A percentile compares a stretch with the other conserved stretches of the same genome.
Evolutionary conservation across 1,284 basidiomycete species (phyloP).

Genomic region (Anthracocystis setariae): DNA sequence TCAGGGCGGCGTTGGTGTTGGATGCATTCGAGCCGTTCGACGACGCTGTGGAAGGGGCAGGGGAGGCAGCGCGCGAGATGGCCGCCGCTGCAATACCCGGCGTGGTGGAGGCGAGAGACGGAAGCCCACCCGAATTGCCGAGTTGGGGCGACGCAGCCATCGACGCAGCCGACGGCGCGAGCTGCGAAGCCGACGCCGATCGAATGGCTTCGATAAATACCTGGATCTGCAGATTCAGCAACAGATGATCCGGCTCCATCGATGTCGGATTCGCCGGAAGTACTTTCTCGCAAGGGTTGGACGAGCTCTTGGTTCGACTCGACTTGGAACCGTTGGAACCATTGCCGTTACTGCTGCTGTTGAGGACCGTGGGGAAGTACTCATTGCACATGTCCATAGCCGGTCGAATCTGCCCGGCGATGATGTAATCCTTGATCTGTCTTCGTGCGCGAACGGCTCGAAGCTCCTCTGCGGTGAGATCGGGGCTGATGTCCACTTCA

Average conservation of each 20-base stretch:
- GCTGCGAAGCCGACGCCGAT: conserved; percentile 67
- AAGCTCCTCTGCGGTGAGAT: conserved; percentile 39
- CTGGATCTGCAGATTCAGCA: conserved; percentile 82
- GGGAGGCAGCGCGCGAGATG: conserved; percentile 53
- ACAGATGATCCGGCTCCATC: conserved; percentile 77
- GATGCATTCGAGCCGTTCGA: conserved; percentile 50
- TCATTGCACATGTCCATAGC: conserved; percentile 76
- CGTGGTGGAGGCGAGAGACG: conserved; percentile 34
- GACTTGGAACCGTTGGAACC: conserved; percentile 12
- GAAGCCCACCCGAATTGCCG: conserved; percentile 20
- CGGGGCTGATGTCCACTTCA: conserved; percentile 36
- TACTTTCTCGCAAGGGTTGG: conserved; percentile 30
- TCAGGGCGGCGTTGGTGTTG: conserved; percentile 22
- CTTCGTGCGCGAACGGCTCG: conserved; percentile 32
- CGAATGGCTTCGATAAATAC: conserved; percentile 84
- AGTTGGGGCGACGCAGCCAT: conserved; percentile 7
- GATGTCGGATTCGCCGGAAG: conserved; percentile 60
- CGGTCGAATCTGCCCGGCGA: conserved; percentile 77
- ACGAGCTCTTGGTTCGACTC: conserved; percentile 13
- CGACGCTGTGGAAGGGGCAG: conserved; percentile 51
- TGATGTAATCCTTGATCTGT: conserved; percentile 74
- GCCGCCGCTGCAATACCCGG: conserved; percentile 45
- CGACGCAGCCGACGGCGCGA: conserved; percentile 8
- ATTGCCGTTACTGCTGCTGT: conserved; percentile 10
- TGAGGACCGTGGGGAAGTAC: conserved; percentile 61